A percentile compares a stretch with the other conserved stretches of the same genome.
Conservation (phyloP, 164 flowering plant species). For the Magnolia sinica region DNA sequence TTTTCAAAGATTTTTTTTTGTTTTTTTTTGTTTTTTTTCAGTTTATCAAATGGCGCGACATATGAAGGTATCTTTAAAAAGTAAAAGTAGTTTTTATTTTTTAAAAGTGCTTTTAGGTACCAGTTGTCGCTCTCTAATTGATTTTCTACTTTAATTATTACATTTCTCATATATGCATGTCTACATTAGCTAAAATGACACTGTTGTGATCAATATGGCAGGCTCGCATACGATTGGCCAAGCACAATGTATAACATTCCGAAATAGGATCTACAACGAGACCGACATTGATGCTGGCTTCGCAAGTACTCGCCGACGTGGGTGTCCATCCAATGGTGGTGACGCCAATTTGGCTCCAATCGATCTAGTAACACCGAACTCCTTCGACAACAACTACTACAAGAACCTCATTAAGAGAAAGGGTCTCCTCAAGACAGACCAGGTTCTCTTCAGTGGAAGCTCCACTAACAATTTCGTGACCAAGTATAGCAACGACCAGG, state of each 20-base stretch:
- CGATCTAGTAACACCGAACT: constrained; percentile 43
- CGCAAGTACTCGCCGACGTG: constrained; percentile 25
- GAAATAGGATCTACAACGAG: constrained; percentile 33
- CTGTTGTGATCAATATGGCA: not conserved
- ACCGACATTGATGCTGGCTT: constrained; percentile 42
- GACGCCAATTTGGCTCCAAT: constrained; percentile 37
- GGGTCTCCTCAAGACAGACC: constrained; percentile 17
- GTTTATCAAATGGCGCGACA: too few relatives aligned
- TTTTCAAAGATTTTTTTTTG: too few relatives aligned
- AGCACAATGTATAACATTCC: constrained; percentile 26
- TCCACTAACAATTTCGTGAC: constrained; percentile 12
- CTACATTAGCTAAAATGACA: too few relatives aligned
- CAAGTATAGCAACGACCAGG: constrained; percentile 5
- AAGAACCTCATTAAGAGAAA: constrained; percentile 28
- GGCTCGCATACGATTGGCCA: constrained; percentile 51
- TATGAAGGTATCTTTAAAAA: too few relatives aligned
- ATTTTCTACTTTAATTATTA: too few relatives aligned
- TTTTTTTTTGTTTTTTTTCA: too few relatives aligned
- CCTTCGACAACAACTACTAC: constrained; percentile 48
- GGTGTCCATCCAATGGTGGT: constrained; percentile 17
- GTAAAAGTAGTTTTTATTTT: too few relatives aligned
- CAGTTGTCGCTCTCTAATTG: too few relatives aligned
- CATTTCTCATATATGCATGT: too few relatives aligned
- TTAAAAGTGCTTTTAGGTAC: too few relatives aligned
- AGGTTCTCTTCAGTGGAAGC: constrained; percentile 16